Conservation (phyloP, 306 rosid genomes). For the Fragaria iinumae region DNA sequence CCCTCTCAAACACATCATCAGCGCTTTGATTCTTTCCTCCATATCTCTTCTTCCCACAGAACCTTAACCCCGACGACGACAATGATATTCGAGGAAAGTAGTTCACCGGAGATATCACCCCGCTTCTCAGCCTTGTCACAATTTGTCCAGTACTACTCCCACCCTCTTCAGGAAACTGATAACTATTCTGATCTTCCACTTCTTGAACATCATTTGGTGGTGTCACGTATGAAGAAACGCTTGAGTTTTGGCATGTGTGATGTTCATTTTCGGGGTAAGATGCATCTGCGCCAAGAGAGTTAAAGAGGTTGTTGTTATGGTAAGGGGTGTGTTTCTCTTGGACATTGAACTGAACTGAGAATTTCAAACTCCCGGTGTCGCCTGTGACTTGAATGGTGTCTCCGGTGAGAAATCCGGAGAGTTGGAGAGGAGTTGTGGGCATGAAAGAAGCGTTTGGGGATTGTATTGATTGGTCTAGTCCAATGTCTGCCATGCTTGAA, state of each 20-base stretch:
- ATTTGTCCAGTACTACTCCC: not conserved
- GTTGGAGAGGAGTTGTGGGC: constrained; percentile 30
- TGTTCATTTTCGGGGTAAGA: not conserved
- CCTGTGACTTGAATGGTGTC: constrained; percentile 31
- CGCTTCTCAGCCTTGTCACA: constrained; percentile 29
- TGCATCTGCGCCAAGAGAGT: constrained; percentile 5
- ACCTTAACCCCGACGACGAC: not conserved
- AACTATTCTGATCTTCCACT: not conserved
- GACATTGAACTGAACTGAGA: constrained; percentile 24
- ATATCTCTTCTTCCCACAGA: not conserved
- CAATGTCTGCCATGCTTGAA: constrained; percentile 15
- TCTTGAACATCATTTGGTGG: constrained; percentile 24
- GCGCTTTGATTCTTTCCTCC: constrained; percentile 3
- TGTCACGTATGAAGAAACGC: constrained; percentile 15
- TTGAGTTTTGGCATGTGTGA: not conserved
- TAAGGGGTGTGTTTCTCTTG: constrained; percentile 12
- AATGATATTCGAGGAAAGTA: constrained; percentile 12
- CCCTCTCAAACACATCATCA: constrained; percentile 28
- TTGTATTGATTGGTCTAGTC: not conserved
- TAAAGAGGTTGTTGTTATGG: constrained; percentile 1
- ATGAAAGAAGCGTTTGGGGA: not conserved
- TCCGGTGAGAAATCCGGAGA: constrained; percentile 31
- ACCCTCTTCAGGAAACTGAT: not conserved
- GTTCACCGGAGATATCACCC: constrained; percentile 22
- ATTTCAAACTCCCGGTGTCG: constrained; percentile 20